Conservation (phyloP, 1,139 yeast species). For the Zygosaccharomyces pseudobailii region DNA sequence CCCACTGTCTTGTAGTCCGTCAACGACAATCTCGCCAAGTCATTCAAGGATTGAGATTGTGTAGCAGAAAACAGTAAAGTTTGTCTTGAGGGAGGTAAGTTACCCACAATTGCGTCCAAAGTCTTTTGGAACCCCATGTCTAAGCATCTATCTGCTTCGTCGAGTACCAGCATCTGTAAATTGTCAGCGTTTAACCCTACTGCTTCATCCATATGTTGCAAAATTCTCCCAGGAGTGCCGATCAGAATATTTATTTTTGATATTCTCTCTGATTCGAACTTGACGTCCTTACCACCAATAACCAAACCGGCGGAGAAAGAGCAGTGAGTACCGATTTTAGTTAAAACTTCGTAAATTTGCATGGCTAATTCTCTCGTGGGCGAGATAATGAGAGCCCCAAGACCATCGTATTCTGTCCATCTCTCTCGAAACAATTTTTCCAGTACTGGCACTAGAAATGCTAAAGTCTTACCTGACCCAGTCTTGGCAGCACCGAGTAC, state of each 20-base stretch:
- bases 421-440: slow-evolving; percentile 66
- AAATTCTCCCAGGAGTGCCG: slow-evolving; percentile 93
- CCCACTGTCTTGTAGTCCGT: slow-evolving; percentile 74
- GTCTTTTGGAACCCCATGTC: slow-evolving; percentile 96
- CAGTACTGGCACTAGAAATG: slow-evolving; percentile 80
- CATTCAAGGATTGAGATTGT: slow-evolving; percentile 81
- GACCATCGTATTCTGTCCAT: slow-evolving; percentile 87
- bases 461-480: slow-evolving; percentile 94
- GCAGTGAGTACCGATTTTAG: slow-evolving; percentile 76
- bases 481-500: slow-evolving; percentile 91
- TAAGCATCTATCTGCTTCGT: slow-evolving; percentile 93
- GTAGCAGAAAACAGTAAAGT: slow-evolving; percentile 91
- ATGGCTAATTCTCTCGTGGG: slow-evolving; percentile 95
- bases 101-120: slow-evolving; percentile 76
- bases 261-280: slow-evolving; percentile 80
- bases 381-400: slow-evolving; percentile 86
- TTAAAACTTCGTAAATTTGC: slow-evolving; percentile 86
- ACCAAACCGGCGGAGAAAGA: slow-evolving; percentile 90
- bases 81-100: slow-evolving; percentile 81
- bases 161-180: slow-evolving; percentile 77
- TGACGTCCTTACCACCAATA: slow-evolving; percentile 94
- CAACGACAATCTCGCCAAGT: slow-evolving; percentile 82
- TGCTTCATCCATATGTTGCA: slow-evolving; percentile 94
- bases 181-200: slow-evolving; percentile 78
- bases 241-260: slow-evolving; percentile 79